Percentiles rank a stretch among this genome's conserved stretches.
phyloP scores from a whole-genome alignment of 2,329 filamentous ascomycete species.

The Aspergillus jensenii region DNA sequence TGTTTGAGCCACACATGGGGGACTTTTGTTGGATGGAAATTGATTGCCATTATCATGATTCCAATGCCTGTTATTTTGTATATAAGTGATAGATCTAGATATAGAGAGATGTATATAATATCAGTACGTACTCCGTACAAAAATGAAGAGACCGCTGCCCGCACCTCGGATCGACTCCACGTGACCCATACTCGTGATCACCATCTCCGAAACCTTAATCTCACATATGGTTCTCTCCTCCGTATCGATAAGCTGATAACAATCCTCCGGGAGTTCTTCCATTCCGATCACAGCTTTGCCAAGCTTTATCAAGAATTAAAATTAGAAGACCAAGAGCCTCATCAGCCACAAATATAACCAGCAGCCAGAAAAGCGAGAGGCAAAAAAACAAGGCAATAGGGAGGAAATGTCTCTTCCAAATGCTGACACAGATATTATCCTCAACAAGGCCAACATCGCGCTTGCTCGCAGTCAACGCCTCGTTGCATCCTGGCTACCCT shows the following conservation, averaged over 20 bases:
- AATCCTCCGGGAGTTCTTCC: not conserved
- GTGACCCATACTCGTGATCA: too few species aligned
- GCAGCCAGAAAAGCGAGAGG: not conserved
- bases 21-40: not conserved
- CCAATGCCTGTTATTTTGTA: not conserved
- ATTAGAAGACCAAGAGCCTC: not conserved
- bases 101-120: not conserved
- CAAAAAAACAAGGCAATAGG: not conserved
- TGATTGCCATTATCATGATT: not conserved
- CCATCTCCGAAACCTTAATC: too few species aligned
- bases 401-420: constrained; percentile 29
- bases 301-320: not conserved
- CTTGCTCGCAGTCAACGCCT: constrained; percentile 55
- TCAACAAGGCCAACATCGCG: constrained; percentile 55
- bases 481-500: constrained; percentile 57
- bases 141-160: too few species aligned
- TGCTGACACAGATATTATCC: constrained; percentile 53
- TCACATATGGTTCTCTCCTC: not conserved
- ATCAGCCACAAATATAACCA: not conserved
- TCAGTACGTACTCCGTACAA: not conserved
- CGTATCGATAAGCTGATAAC: not conserved
- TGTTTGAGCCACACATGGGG: constrained; percentile 13
- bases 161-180: too few species aligned
- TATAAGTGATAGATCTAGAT: not conserved
- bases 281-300: not conserved